Evolutionary conservation across 768 basidiomycete species (phyloP), one percentile per base, ranked within the genome.

Genomic region (Rhizopogon vulgaris): DNA sequence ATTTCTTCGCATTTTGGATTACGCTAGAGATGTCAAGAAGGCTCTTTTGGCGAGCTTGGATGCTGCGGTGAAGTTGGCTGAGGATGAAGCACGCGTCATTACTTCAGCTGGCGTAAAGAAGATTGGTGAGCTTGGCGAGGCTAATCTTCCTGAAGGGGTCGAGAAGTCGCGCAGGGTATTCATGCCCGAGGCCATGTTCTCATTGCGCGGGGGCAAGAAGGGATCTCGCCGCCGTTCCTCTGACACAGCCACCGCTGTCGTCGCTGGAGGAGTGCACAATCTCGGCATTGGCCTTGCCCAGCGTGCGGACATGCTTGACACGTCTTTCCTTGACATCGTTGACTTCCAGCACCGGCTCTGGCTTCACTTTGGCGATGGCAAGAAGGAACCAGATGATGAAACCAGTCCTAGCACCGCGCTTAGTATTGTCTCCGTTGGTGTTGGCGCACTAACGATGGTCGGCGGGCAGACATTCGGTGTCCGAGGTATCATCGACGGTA

Each of bases 121-220:
- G 56, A 80, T 96, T 55, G 72, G 74, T 38, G 70, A 76, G 15
- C 72, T 96, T 17, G 93, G 83, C 17, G 86, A 95, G 53, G 73
- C 73, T 52, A 82, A 90, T 69, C 79, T 99, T 14, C 89, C 88
- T 1, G 77, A 78, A 47, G 87, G 84, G 52, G 90, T 92, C 22
- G 91, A 93, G 65, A 77, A 90, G 38, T 82, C 82, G 45, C 78
- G 82, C 51, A 78, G 91, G 25, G 82, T 95, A 11, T 99, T 99
- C 76, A 83, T 90, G 73, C 91, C 95, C n/a, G 88, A 95, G 64
- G 95, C 92, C 12, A 98, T 99, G 96, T 99, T 98, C 72, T 82
- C 80, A 50, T 69, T 77, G 39, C 75, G 74, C 22, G 65, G 71
- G 27, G 67, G 76, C 48, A 68, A 77, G 55, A 76, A 62, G 58